Evolutionary conservation across 176 grass and related monocot genomes (phyloP).

Genomic region (Calamus simplicifolius): DNA sequence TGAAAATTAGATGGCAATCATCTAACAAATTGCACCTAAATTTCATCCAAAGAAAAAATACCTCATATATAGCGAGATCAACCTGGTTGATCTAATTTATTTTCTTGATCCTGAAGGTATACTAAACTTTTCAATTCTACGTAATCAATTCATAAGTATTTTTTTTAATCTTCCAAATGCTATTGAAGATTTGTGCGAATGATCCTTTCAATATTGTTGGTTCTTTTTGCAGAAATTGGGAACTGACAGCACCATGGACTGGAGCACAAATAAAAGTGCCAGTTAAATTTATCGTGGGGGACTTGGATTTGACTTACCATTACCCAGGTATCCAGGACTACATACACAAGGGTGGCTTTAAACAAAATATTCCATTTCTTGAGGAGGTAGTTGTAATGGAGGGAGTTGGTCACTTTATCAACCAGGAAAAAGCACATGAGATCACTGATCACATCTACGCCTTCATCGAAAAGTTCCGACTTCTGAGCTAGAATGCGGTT

Average conservation of each 20-base stretch:
- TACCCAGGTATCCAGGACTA: constrained; percentile 4
- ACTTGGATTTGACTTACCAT: neutral
- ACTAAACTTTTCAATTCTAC: no score
- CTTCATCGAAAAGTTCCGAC: constrained; percentile 3
- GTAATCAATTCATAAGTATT: no score
- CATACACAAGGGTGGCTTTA: constrained; percentile 7
- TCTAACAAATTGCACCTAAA: no score
- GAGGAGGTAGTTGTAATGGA: neutral
- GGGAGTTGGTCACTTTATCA: constrained; percentile 2
- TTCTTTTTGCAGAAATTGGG: constrained; percentile 8
- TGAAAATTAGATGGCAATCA: no score
- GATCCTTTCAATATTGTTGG: no score
- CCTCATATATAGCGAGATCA: no score
- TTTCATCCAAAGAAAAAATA: no score
- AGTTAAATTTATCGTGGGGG: constrained; percentile 1
- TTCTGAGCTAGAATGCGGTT: no score
- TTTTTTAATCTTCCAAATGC: no score
- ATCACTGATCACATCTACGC: constrained; percentile 4
- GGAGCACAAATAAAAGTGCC: neutral
- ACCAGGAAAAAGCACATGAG: constrained; percentile 14
- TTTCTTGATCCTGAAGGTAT: no score
- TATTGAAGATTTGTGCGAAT: no score
- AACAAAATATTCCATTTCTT: neutral
- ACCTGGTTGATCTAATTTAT: no score
- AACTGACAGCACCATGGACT: constrained; percentile 9